Evolutionary conservation across 2,329 filamentous ascomycete species (phyloP), one percentile per base, ranked within the genome.

Genomic region (Botrytis tulipae): DNA sequence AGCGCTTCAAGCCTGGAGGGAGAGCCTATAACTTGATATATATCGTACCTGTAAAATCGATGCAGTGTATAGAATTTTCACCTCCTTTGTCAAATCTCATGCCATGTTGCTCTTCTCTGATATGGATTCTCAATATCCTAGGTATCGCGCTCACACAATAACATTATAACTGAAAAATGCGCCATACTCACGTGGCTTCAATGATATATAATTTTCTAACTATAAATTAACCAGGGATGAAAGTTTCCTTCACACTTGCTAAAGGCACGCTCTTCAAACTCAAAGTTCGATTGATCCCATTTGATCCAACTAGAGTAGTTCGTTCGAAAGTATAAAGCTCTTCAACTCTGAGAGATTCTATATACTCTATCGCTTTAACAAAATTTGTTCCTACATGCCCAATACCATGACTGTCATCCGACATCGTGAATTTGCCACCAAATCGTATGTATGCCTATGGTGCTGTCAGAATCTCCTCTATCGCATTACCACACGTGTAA

Each of bases 401-500:
- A 74, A 94, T 88, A 57, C 93, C 93, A 84, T 99, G 96, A 82
- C 94, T 97, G 83, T 99, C 96, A 82, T 99, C 96, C 10, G 93
- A 97, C 78, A 99, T 87, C 71, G 94, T 97, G 82, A 98, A 97
- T 74, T 88, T 89, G 37, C 96, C 95, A 37, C 91, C 91, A 78
- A 93, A 86, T 12, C 83, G 83, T 71, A 94, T 80, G 85, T 94
- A 97, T 81, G 89, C 89, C 72, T 73, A 35, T 57, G 37, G 7
- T 37, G 14, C 35, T 25, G 54, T 61, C 8, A 73, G 65, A 22
- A 62, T 25, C 42, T 29, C 5, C 18, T 42, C 14, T 5, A 9
- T 25, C 14, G 18, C 1, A 42, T 59, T 20, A 25, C 10, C 12
- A 42, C 20, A 35, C 12, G 9, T 10, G 16, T 10, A 46, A 16